phyloP scores from a whole-genome alignment of 2,329 filamentous ascomycete genomes.

The Zopfia rhizophila region DNA sequence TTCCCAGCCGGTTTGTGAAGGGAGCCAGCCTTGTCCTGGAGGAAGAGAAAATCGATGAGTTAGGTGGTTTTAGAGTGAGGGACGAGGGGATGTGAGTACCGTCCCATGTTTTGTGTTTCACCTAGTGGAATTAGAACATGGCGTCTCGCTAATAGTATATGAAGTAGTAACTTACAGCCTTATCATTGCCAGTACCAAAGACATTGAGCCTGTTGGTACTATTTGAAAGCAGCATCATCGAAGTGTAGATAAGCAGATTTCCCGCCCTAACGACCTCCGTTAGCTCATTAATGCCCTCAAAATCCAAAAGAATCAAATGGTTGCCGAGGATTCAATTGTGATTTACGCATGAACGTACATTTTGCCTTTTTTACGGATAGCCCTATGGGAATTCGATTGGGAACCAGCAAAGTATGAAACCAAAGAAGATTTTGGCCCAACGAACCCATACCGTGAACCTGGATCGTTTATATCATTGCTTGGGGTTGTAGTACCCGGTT shows the following conservation, averaged over 20 bases:
- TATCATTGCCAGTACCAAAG: constrained; percentile 3
- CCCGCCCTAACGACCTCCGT: too few species aligned
- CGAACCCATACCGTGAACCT: too few species aligned
- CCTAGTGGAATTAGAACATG: not conserved
- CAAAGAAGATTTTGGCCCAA: too few species aligned
- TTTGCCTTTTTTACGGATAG: too few species aligned
- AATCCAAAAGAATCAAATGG: too few species aligned
- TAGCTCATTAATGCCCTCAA: too few species aligned
- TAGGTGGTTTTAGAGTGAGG: not conserved
- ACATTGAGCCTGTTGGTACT: constrained; percentile 3
- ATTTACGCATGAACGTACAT: too few species aligned
- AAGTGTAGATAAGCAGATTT: constrained; percentile 7
- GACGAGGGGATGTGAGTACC: constrained; percentile 3
- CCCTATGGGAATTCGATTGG: too few species aligned
- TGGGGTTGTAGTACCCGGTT: too few species aligned
- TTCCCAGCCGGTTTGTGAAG: constrained; percentile 8
- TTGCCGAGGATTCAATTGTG: too few species aligned
- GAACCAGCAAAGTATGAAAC: too few species aligned
- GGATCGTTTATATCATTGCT: too few species aligned
- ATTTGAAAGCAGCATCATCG: constrained; percentile 2
- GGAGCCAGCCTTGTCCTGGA: constrained; percentile 2
- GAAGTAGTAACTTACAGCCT: not conserved
- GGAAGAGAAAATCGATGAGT: not conserved
- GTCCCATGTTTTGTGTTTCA: constrained; percentile 6
- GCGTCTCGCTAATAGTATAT: not conserved